A percentile compares a stretch with the other conserved stretches of the same genome.
phyloP scores from a whole-genome alignment of 495 filamentous ascomycete species.

The Tuber aestivum region DNA sequence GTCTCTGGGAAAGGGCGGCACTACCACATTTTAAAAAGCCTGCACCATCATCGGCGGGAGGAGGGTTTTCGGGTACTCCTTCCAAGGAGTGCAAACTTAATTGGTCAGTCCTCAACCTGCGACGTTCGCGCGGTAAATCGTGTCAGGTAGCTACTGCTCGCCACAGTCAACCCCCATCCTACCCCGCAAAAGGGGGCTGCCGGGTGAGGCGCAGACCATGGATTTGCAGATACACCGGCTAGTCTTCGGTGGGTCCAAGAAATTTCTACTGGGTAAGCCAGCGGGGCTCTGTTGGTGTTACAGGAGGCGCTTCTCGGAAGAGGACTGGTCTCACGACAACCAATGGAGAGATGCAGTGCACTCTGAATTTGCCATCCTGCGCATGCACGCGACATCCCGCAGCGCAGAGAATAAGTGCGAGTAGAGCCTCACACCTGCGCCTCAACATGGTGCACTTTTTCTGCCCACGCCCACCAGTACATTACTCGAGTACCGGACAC shows the following conservation, averaged over 20 bases:
- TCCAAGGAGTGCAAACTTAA: conserved; percentile 4
- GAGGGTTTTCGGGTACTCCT: conserved; percentile 12
- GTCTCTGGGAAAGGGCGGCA: conserved; percentile 20
- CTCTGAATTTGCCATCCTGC: background rate
- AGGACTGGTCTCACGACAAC: background rate
- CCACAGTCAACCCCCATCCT: background rate
- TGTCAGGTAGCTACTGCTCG: conserved; percentile 30
- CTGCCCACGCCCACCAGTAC: background rate
- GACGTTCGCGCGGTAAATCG: conserved; percentile 27
- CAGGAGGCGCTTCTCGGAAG: background rate
- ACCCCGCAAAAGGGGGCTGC: conserved; percentile 18
- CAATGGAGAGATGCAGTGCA: background rate
- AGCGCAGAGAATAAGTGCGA: background rate
- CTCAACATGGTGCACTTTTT: background rate
- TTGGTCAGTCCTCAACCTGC: conserved; percentile 30
- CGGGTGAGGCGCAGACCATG: conserved; percentile 28
- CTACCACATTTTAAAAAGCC: conserved; percentile 28
- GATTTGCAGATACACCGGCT: background rate
- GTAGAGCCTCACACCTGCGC: background rate
- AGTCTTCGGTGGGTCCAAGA: background rate
- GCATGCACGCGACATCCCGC: background rate
- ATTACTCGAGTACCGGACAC: too few relatives aligned
- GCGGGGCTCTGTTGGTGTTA: background rate
- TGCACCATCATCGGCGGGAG: background rate
- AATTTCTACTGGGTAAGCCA: background rate